Evolutionary conservation across 257 asterid genomes (phyloP), one percentile per base, ranked within the genome.

Genomic region (Fraxinus pennsylvanica): DNA sequence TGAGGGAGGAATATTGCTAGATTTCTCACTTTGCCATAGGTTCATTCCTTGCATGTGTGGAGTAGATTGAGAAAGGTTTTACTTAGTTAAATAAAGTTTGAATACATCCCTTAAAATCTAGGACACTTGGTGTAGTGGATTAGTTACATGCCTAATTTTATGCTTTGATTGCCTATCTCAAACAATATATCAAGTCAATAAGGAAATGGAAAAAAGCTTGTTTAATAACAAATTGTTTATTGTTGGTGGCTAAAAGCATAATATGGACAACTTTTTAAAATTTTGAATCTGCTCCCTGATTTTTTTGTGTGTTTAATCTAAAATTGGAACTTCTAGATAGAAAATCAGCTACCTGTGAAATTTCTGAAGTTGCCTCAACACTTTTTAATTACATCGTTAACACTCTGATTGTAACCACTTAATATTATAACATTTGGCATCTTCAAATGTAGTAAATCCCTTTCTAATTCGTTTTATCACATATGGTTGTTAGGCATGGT

Each of bases 81-180:
- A 9, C 17, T 63, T 63, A 63, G 29, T 63, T 63, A 22, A 27
- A 63, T 63, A 22, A 9, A 9, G 15, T 63, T 54, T 5, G 15
- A 12, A 59, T 76, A 52, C 52, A 72, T 80, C 65, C 32, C 14
- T 22, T 47, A 35, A 33, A 68, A 17, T 75, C 21, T 35, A 36
- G 52, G 52, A 59, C 70, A 78, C 50, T n/a, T 7, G 36, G 36
- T 32, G 29, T 76, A 43, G 66, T 50, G 52, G 71, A 57, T 66
- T 68, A 72, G 65, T 65, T 71, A 19, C 45, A 59, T 54, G 61
- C 76, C 63, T 29, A 1, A 66, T 36, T 10, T 27, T 6, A 32
- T 27, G 50, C 15, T 22, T 73, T 68, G 76, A 73, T 66, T 57
- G 65, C 68, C 29, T 12, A 22, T 38, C 78, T 67, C 68, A 9